Evolutionary conservation across 169 alveolate species (phyloP).

Genomic region (Plasmodium malariae): DNA sequence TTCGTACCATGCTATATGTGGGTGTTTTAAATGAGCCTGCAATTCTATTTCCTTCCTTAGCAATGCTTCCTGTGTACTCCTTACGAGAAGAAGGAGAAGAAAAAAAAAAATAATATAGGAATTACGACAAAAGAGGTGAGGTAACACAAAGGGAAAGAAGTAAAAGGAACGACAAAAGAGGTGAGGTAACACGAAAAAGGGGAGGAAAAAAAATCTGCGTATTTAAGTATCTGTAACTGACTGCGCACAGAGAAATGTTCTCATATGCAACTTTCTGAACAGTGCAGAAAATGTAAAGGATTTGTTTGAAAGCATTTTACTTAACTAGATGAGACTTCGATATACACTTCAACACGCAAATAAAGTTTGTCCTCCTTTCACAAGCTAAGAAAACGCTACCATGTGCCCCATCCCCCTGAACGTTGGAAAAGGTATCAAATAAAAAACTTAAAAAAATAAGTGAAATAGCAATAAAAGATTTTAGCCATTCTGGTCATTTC

Average conservation of each 20-base stretch:
- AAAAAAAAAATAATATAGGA: too few relatives aligned
- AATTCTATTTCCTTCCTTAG: slow-evolving; percentile 91
- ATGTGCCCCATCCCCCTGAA: slow-evolving; percentile 92
- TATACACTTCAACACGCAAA: slow-evolving; percentile 90
- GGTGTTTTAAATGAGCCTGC: slow-evolving; percentile 91
- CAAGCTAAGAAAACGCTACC: slow-evolving; percentile 92
- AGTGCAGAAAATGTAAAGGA: too few relatives aligned
- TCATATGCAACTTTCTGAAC: too few relatives aligned
- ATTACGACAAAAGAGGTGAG: too few relatives aligned
- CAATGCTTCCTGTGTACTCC: slow-evolving; percentile 88
- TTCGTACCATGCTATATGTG: slow-evolving; percentile 87
- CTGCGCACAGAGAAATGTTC: too few relatives aligned
- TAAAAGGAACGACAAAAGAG: not conserved
- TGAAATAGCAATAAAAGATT: not conserved
- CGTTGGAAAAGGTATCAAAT: not conserved
- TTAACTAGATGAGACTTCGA: slow-evolving; percentile 84
- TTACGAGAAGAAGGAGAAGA: slow-evolving; percentile 6
- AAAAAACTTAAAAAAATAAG: not conserved
- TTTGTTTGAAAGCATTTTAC: too few relatives aligned
- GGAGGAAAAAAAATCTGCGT: too few relatives aligned
- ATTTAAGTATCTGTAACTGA: too few relatives aligned
- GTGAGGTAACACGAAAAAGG: too few relatives aligned
- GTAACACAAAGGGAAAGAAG: not conserved
- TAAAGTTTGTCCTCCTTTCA: slow-evolving; percentile 90
- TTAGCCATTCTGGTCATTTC: too few relatives aligned